Evolutionary conservation across 768 basidiomycete genomes (phyloP).

Genomic region (Lanmaoa rubissima): DNA sequence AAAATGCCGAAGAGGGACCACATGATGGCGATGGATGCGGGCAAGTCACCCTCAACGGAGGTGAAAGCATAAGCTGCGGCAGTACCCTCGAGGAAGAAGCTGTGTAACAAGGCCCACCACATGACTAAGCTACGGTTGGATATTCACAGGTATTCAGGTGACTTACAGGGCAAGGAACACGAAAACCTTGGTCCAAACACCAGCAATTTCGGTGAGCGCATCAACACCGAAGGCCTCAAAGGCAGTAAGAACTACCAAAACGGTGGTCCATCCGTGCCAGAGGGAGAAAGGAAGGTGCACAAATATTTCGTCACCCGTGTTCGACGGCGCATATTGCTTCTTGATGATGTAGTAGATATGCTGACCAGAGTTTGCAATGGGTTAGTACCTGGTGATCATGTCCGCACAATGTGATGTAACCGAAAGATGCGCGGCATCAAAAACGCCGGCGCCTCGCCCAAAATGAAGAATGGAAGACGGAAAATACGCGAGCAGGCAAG

Average conservation of each 20-base stretch:
- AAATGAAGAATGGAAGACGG: constrained; percentile 18
- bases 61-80: constrained; percentile 95
- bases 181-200: constrained; percentile 92
- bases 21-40: constrained; percentile 86
- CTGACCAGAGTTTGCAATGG: constrained; percentile 29
- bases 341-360: constrained; percentile 96
- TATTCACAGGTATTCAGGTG: background rate
- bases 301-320: constrained; percentile 75
- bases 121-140: constrained; percentile 3
- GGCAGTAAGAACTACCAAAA: constrained; percentile 75
- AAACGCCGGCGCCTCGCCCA: background rate
- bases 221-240: constrained; percentile 91
- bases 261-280: constrained; percentile 91
- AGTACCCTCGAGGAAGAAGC: constrained; percentile 90
- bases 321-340: constrained; percentile 71
- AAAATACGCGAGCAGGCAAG: background rate
- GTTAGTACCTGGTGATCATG: constrained; percentile 16
- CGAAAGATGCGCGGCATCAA: background rate
- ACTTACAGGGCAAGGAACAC: constrained; percentile 87
- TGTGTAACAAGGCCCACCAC: constrained; percentile 25
- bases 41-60: constrained; percentile 85
- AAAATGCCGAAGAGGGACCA: constrained; percentile 97
- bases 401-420: constrained; percentile 5
- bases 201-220: constrained; percentile 58
- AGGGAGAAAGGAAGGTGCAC: constrained; percentile 96